Base-by-base conservation (phyloP, 306 rosid genomes). In the Delonix regia region DNA sequence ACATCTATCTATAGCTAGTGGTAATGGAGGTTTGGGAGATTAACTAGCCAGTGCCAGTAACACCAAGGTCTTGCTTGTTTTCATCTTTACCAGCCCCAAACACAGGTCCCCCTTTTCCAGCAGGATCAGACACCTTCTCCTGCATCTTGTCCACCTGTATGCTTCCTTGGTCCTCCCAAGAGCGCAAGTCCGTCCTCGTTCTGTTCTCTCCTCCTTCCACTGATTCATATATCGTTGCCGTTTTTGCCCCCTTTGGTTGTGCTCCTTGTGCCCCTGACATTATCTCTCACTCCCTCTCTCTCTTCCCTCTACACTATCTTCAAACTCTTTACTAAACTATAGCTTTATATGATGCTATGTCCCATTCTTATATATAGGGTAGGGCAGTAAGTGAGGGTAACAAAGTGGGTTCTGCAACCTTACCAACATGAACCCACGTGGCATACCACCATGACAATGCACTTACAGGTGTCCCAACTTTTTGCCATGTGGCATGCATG, bases 261-360 rank as follows among this genome's bases (percentile, higher is more conserved):
- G 97, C 85, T 73, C 96, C 98, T 69, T 94, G 97, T 83, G 94
- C 96, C 60, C 97, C 97, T 9, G 96, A 94, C 98, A 91, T 93
- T 12, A 12, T 30, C 42, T 49, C 10, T n/a, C 14, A 36, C 67
- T 33, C 52, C 62, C 15, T 0, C 18, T 56, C 63, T 56, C 18
- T 56, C 34, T 22, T 34, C 5, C 9, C 5, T 4, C 7, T 14
- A 7, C 22, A 7, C 33, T 56, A 9, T 24, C 9, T 21, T 30
- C 33, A 30, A 30, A 30, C 33, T 30, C 33, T 30, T 30, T 4
- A 1, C 33, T n/a, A n/a, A n/a, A n/a, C n/a, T n/a, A n/a, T n/a
- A n/a, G n/a, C n/a, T n/a, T n/a, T 13, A 45, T 24, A 14, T 39
- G 5, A 5, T 18, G 2, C 8, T 21, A 9, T 24, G 19, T 28